These are phyloP conservation scores for Dendrobium huoshanense DNA, from an alignment of 106 monocot species.

Conservation along the genomic window DNA sequence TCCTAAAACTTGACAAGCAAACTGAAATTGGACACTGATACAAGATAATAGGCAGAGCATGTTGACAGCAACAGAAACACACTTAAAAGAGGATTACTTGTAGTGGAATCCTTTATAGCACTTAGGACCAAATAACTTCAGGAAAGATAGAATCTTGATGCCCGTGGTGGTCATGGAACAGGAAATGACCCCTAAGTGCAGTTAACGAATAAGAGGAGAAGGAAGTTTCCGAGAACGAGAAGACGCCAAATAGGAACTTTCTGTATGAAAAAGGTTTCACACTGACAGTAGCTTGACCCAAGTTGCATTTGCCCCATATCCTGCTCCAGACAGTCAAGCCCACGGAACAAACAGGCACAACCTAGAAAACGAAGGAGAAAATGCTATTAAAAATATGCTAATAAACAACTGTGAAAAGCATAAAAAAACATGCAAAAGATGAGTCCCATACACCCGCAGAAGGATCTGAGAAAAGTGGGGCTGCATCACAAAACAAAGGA, in stretches of 20 bases:
- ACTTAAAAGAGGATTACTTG: constrained; percentile 3
- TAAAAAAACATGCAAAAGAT: not conserved
- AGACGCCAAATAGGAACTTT: constrained; percentile 49
- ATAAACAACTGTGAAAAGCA: not conserved
- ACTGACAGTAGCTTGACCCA: constrained; percentile 36
- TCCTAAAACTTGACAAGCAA: not conserved
- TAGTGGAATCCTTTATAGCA: not conserved
- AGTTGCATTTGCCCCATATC: constrained; percentile 44
- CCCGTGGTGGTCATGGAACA: constrained; percentile 34
- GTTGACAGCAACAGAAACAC: not conserved
- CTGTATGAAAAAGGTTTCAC: constrained; percentile 21
- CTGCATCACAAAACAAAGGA: not conserved
- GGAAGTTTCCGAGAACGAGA: constrained; percentile 38
- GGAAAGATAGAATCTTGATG: constrained; percentile 33
- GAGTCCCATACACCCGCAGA: not conserved
- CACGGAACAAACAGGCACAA: constrained; percentile 6
- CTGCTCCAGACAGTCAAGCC: constrained; percentile 20
- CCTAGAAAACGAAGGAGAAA: constrained; percentile 17
- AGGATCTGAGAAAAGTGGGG: not conserved
- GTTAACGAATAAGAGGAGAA: constrained; percentile 51
- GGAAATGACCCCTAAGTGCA: constrained; percentile 38
- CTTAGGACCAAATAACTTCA: constrained; percentile 16
- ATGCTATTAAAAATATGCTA: not conserved
- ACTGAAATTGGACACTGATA: not conserved
- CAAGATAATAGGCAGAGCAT: not conserved